Evolutionary conservation across 108 stramenopile species (phyloP), one percentile per base, ranked within the genome.

Genomic region (Nannochloropsis salina): DNA sequence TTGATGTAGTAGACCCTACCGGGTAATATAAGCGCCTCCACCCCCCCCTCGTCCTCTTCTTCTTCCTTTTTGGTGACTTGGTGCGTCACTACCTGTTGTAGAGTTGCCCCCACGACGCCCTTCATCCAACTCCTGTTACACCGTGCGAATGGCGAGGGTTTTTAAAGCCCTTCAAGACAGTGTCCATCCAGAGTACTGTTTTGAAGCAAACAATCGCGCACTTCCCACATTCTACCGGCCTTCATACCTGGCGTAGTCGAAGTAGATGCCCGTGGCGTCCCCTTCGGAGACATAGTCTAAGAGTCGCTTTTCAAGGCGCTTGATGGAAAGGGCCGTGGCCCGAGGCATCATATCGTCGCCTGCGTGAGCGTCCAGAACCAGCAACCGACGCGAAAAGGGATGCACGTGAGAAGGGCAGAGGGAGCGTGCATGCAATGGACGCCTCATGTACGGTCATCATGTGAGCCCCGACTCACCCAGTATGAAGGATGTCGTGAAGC

Each of bases 1-100:
- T 91, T 91, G 61, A 89, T 42, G 42, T 86, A 91, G 86, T 87
- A 91, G 21, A 91, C 90, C 83, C 88, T 41, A 3, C 90, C 90
- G 0, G 90, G 90, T 43, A 91, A 81, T 8, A 47, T 80, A 6
- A 89, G 80, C 44, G 85, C 82, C 18, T 80, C 47, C n/a, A 86
- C 85, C 44, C 86, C 88, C 80, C 80, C 88, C 12, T 85, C 45
- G 84, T 84, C 18, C 82, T 80, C 85, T 84, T 74, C 79, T 22
- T 12, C 83, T 18, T n/a, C 45, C 83, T 41, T 43, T 43, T 9
- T 20, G n/a, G 84, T 43, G 12, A 43, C 6, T 42, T 22, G 21
- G 5, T 10, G 9, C 15, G 9, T 42, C 40, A 42, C 81, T 15
- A 82, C 41, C 81, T 82, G 41, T 15, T 42, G 40, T 12, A 42